Evolutionary conservation across 495 filamentous ascomycete genomes (phyloP), one percentile per base, ranked within the genome.

Genomic region (Filosporella fistucella): DNA sequence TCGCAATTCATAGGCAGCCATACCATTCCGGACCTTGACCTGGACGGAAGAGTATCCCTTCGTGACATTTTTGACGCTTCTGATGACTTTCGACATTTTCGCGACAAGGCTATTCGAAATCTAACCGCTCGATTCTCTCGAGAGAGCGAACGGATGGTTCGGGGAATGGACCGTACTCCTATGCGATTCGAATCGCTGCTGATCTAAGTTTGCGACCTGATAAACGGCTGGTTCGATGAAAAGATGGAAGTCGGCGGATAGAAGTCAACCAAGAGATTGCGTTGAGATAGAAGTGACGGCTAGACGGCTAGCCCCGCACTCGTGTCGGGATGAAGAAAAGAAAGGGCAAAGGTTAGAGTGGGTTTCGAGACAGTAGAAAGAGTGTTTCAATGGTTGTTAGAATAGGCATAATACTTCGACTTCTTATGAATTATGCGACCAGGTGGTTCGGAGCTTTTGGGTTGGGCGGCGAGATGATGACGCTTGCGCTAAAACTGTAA

Each of bases 11-110:
- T 17, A 37, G 52, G 46, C 41, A 51, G 49, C 75, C 86, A 51
- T 76, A 96, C 91, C 91, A 91, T 97, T 96, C 72, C 94, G 88
- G 66, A 99, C 94, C 74, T 96, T 99, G 60, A 97, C 88, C 76
- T 99, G 91, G 62, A 94, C 88, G 52, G 77, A 82, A 20, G 94
- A 96, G 67, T 99, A 99, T 60, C 94, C 94, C 72, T 97, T 97
- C 60, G 94, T 97, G 69, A 99, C 93, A 75, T 99, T 99, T 76
- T 96, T 97, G 56, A 99, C 93, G 63, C 90, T 95, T 65, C 93
- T 83, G 56, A 99, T 88, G 60, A 97, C 91, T 67, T 93, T 93
- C 42, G 93, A 96, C 93, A 97, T 99, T 57, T 47, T 71, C 71
- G 63, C 59, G 58, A 56, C 38, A n/a, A 26, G 44, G 18, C 25